phyloP scores from a whole-genome alignment of 768 basidiomycete species.

The Pleurotus ostreatus region DNA sequence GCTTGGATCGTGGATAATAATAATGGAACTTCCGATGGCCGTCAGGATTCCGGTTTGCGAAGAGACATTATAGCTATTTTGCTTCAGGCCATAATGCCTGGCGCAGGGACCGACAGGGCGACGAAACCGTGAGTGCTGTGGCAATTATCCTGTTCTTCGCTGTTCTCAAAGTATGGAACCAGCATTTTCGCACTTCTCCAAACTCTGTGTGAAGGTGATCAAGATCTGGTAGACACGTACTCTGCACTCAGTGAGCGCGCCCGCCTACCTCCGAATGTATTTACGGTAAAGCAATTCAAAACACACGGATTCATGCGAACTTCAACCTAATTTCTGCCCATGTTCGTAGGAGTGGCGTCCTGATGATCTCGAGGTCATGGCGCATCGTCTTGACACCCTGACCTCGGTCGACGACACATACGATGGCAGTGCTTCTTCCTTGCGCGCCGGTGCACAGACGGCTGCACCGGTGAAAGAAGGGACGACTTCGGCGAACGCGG shows the following conservation, averaged over 20 bases:
- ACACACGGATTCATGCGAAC: no score
- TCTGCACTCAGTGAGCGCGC: conserved; percentile 12
- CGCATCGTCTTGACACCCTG: conserved; percentile 41
- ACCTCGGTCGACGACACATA: conserved; percentile 16
- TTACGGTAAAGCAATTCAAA: no score
- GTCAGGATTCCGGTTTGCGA: conserved; percentile 34
- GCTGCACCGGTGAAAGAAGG: neutral
- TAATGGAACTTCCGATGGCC: conserved; percentile 13
- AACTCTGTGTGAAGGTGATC: conserved; percentile 32
- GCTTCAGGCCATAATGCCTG: conserved; percentile 44
- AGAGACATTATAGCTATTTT: conserved; percentile 43
- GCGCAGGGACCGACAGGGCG: conserved; percentile 13
- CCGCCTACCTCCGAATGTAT: no score
- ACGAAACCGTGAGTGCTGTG: conserved; percentile 29
- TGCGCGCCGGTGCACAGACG: neutral
- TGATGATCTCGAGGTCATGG: conserved; percentile 51
- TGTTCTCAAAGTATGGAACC: neutral
- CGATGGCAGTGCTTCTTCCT: conserved; percentile 3
- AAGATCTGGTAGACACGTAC: conserved; percentile 27
- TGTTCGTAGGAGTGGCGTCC: conserved; percentile 47
- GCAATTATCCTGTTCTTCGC: neutral
- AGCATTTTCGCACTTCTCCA: conserved; percentile 31
- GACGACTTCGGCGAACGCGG: neutral
- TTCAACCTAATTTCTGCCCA: no score
- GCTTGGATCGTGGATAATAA: conserved; percentile 50